phyloP scores from a whole-genome alignment of 352 stramenopile genomes.

The Pythium dissotocum region DNA sequence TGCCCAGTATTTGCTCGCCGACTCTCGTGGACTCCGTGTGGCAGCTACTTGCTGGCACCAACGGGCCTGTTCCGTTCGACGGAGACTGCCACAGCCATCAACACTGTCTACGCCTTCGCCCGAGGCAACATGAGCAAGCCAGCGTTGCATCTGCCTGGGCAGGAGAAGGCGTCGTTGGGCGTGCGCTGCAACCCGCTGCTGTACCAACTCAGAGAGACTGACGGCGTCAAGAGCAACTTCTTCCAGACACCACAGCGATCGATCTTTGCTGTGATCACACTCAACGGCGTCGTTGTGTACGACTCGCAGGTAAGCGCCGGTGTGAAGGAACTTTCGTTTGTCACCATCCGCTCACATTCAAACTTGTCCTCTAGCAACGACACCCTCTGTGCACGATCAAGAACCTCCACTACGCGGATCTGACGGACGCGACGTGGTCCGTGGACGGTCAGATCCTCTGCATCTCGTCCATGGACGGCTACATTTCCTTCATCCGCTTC shows the following conservation, averaged over 20 bases:
- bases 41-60: constrained; percentile 90
- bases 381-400: constrained; percentile 89
- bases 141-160: constrained; percentile 89
- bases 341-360: not conserved
- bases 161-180: constrained; percentile 92
- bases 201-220: constrained; percentile 74
- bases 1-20: constrained; percentile 94
- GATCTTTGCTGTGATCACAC: constrained; percentile 94
- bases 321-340: not conserved
- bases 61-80: constrained; percentile 69
- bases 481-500: constrained; percentile 94
- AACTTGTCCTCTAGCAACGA: constrained; percentile 43
- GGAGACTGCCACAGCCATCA: constrained; percentile 42
- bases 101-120: constrained; percentile 94
- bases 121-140: constrained; percentile 91
- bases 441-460: constrained; percentile 89
- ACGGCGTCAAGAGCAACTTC: constrained; percentile 42
- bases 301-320: constrained; percentile 83
- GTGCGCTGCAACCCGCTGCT: constrained; percentile 93
- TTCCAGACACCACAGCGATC: constrained; percentile 83
- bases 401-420: constrained; percentile 93
- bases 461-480: constrained; percentile 95
- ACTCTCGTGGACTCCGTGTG: constrained; percentile 92
- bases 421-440: constrained; percentile 94
- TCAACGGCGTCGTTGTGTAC: constrained; percentile 94